Evolutionary conservation across 495 filamentous ascomycete species (phyloP).

Genomic region (Chaetomium fimeti): DNA sequence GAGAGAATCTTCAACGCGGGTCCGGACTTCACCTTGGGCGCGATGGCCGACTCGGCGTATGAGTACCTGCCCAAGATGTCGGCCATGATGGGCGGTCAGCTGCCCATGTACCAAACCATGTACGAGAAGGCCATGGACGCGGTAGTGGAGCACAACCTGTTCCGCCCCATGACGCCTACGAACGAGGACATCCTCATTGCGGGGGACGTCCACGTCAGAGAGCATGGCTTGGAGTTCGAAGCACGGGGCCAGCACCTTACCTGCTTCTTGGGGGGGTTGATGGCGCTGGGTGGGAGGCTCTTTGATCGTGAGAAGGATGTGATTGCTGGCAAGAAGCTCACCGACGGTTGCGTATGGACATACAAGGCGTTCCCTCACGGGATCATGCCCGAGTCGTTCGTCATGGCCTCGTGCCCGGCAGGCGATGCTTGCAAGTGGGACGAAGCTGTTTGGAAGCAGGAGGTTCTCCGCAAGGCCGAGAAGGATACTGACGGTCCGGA

Average conservation of each 20-base stretch:
- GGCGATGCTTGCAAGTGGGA: conserved; percentile 28
- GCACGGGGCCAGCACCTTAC: conserved; percentile 46
- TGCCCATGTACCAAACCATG: conserved; percentile 39
- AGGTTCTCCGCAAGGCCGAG: conserved; percentile 22
- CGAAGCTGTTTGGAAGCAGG: conserved; percentile 33
- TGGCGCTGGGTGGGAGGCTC: conserved; percentile 71
- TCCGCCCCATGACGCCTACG: conserved; percentile 58
- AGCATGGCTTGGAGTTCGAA: conserved; percentile 27
- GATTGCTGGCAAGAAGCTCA: conserved; percentile 57
- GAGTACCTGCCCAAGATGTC: conserved; percentile 81
- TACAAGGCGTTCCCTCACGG: conserved; percentile 75
- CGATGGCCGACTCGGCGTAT: conserved; percentile 79
- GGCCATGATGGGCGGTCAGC: conserved; percentile 38
- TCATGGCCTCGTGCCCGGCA: conserved; percentile 59
- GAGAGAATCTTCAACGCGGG: conserved; percentile 31
- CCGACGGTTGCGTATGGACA: conserved; percentile 80
- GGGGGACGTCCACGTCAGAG: conserved; percentile 35
- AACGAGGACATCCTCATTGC: conserved; percentile 66
- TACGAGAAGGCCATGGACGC: conserved; percentile 57
- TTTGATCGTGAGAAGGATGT: conserved; percentile 64
- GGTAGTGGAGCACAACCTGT: conserved; percentile 64
- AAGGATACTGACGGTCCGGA: conserved; percentile 32
- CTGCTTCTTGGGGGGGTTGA: conserved; percentile 87
- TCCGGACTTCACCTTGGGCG: conserved; percentile 66
- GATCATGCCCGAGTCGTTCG: conserved; percentile 80